These are phyloP conservation scores for Lactarius pseudohatsudake DNA, from an alignment of 768 basidiomycete species.

Conservation along the genomic window DNA sequence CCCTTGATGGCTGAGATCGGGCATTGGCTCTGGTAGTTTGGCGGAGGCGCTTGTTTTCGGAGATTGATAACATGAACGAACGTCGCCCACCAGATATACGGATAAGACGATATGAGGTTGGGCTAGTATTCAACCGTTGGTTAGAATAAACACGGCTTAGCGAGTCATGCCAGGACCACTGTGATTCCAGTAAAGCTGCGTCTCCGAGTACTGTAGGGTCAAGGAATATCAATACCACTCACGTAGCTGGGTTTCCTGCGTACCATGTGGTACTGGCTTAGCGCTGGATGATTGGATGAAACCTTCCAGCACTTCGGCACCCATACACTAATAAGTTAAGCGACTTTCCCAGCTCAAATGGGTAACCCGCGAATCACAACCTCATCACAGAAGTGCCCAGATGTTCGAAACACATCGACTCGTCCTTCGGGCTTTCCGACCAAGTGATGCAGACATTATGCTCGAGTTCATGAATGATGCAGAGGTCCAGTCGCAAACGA, in stretches of 20 bases:
- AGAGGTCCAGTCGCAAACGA: background rate
- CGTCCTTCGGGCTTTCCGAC: slow-evolving; percentile 4
- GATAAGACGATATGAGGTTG: background rate
- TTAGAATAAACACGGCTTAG: background rate
- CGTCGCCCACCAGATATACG: background rate
- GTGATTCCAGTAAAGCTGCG: background rate
- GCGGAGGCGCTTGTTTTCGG: background rate
- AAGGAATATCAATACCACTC: background rate
- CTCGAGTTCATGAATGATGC: background rate
- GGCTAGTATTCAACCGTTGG: background rate
- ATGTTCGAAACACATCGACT: slow-evolving; percentile 11
- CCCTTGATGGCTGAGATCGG: background rate
- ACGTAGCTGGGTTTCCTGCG: background rate
- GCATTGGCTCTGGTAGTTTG: background rate
- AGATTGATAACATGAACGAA: background rate
- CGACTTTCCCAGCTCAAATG: background rate
- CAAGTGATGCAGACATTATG: slow-evolving; percentile 4
- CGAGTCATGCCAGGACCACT: background rate
- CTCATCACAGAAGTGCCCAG: background rate
- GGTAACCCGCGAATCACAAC: background rate
- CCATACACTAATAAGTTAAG: background rate
- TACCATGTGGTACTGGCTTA: background rate
- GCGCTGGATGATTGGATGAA: background rate
- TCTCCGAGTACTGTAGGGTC: background rate
- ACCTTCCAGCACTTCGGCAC: background rate